These are phyloP conservation scores for Cystobasidium ongulense DNA, from an alignment of 768 basidiomycete genomes.

Conservation along the genomic window DNA sequence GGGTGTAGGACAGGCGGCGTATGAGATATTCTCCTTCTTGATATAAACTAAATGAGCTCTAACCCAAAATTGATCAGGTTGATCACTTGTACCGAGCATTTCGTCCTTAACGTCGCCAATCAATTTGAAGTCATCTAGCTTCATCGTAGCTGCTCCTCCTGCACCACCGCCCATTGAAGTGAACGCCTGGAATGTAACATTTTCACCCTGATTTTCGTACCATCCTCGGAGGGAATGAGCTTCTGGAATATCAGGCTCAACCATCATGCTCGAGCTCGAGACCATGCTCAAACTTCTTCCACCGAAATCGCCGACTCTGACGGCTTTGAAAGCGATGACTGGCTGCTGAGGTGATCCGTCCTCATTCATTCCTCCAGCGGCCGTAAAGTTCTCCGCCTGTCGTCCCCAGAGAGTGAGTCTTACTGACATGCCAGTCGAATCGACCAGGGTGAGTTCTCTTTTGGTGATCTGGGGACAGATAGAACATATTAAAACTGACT, in stretches of 20 bases:
- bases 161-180: slow-evolving; percentile 49
- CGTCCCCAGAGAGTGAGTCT: slow-evolving; percentile 92
- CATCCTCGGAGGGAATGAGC: slow-evolving; percentile 80
- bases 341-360: slow-evolving; percentile 51
- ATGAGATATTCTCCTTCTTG: slow-evolving; percentile 63
- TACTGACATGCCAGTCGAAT: slow-evolving; percentile 66
- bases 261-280: slow-evolving; percentile 67
- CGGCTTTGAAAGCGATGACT: slow-evolving; percentile 86
- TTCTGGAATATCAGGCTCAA: slow-evolving; percentile 86
- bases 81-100: slow-evolving; percentile 57
- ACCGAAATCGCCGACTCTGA: slow-evolving; percentile 84
- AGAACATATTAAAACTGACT: background rate
- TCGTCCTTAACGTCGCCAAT: slow-evolving; percentile 70
- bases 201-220: slow-evolving; percentile 62
- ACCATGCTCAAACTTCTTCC: slow-evolving; percentile 78
- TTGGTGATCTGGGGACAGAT: slow-evolving; percentile 59
- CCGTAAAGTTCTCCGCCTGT: slow-evolving; percentile 72
- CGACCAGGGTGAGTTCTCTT: slow-evolving; percentile 80
- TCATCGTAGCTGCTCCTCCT: slow-evolving; percentile 52
- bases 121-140: slow-evolving; percentile 63
- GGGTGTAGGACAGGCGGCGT: slow-evolving; percentile 75
- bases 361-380: slow-evolving; percentile 39
- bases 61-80: slow-evolving; percentile 67
- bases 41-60: slow-evolving; percentile 82
- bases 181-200: slow-evolving; percentile 64